Evolutionary conservation across 169 alveolate species (phyloP).

Genomic region (Nephromyces sp.): DNA sequence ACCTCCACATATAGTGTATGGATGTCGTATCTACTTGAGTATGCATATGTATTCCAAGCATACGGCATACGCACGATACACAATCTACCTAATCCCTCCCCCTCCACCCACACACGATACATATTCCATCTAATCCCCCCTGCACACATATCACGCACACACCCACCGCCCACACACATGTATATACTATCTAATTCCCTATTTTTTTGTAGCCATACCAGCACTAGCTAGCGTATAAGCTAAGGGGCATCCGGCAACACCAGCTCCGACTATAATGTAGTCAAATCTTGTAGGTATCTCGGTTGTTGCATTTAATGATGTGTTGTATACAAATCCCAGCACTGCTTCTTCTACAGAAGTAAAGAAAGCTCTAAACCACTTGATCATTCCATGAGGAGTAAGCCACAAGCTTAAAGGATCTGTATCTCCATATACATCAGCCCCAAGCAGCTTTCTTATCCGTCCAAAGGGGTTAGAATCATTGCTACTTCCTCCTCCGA

Average conservation of each 20-base stretch:
- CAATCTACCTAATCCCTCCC: too few relatives aligned
- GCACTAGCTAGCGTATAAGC: constrained; percentile 49
- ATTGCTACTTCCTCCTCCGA: too few relatives aligned
- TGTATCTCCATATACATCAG: too few relatives aligned
- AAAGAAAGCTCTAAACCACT: too few relatives aligned
- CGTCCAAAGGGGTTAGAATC: too few relatives aligned
- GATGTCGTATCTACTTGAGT: background rate
- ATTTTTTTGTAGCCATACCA: constrained; percentile 3
- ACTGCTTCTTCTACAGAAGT: too few relatives aligned
- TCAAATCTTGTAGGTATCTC: too few relatives aligned
- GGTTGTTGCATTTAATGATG: too few relatives aligned
- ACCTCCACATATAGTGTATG: background rate
- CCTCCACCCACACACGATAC: background rate
- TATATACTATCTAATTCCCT: background rate
- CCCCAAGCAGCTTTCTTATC: too few relatives aligned
- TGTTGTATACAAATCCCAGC: too few relatives aligned
- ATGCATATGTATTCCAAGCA: background rate
- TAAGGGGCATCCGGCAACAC: constrained; percentile 52
- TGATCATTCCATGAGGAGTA: too few relatives aligned
- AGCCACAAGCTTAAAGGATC: too few relatives aligned
- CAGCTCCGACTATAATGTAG: constrained; percentile 50
- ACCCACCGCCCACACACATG: background rate
- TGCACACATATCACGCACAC: background rate
- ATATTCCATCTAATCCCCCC: background rate
- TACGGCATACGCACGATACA: background rate